A percentile compares a stretch with the other conserved stretches of the same genome.
Evolutionary conservation across 2,329 filamentous ascomycete genomes (phyloP).

Genomic region (Chaetomium sp.): DNA sequence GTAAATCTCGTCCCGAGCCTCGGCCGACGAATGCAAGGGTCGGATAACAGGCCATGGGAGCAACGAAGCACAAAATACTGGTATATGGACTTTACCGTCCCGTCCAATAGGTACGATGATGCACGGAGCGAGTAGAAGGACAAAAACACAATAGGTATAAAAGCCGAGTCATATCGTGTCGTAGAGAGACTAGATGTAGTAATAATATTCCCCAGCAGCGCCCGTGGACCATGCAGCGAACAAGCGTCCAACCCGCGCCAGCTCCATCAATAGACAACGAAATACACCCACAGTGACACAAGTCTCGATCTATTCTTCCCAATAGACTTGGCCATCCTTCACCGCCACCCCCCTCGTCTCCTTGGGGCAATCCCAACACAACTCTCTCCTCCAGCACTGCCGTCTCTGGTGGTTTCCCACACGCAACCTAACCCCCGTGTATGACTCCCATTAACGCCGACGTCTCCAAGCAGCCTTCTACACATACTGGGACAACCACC

Average conservation of each 20-base stretch:
- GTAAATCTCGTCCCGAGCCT: neutral
- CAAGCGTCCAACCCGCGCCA: slow-evolving; percentile 1
- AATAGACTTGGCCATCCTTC: neutral
- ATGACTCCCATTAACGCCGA: slow-evolving; percentile 5
- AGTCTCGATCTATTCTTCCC: slow-evolving; percentile 24
- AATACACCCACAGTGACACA: neutral
- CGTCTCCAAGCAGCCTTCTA: slow-evolving; percentile 37
- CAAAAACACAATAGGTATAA: slow-evolving; percentile 18
- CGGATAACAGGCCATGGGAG: neutral
- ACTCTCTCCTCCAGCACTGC: neutral
- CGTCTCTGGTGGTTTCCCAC: no score
- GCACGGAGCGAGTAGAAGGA: neutral
- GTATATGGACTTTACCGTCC: no score
- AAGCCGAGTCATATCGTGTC: slow-evolving; percentile 23
- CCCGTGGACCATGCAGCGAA: neutral
- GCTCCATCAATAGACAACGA: neutral
- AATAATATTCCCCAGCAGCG: slow-evolving; percentile 7
- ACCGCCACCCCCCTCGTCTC: slow-evolving; percentile 8
- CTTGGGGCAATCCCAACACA: neutral
- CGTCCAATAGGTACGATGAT: no score
- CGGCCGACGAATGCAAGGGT: neutral
- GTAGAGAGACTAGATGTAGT: slow-evolving; percentile 19
- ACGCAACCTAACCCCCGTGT: no score
- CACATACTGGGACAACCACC: slow-evolving; percentile 90
- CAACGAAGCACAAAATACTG: neutral